These are phyloP conservation scores for Grosmannia huntii DNA, from an alignment of 2,329 filamentous ascomycete genomes.

Conservation along the genomic window DNA sequence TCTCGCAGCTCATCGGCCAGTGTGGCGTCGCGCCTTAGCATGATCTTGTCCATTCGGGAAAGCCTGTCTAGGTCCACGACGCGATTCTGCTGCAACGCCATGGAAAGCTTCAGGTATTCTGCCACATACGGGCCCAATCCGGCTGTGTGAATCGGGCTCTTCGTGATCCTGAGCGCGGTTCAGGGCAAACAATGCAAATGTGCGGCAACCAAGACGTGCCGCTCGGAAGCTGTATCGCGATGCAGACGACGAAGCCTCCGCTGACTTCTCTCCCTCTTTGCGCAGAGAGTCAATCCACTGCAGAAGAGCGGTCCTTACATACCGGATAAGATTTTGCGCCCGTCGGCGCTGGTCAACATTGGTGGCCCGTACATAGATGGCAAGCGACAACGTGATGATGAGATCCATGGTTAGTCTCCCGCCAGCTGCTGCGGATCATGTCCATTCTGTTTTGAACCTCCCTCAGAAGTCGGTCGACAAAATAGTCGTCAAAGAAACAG, in stretches of 20 bases:
- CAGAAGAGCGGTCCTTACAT: conserved; percentile 28
- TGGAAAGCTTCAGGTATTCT: not conserved
- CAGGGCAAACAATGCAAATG: conserved; percentile 16
- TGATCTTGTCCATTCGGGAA: not conserved
- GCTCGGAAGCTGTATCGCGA: conserved; percentile 38
- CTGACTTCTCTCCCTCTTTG: conserved; percentile 23
- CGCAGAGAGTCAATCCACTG: conserved; percentile 38
- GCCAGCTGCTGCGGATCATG: conserved; percentile 40
- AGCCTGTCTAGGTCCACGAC: not conserved
- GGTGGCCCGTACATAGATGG: conserved; percentile 18
- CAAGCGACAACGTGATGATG: conserved; percentile 36
- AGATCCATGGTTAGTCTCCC: conserved; percentile 46
- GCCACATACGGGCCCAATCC: not conserved
- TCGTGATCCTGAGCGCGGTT: not conserved
- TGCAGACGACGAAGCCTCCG: conserved; percentile 6
- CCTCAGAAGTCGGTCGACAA: conserved; percentile 34
- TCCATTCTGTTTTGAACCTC: conserved; percentile 31
- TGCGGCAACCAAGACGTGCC: conserved; percentile 39
- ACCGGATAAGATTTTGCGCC: conserved; percentile 23
- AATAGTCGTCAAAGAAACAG: conserved; percentile 31
- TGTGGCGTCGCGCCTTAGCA: not conserved
- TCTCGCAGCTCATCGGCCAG: not conserved
- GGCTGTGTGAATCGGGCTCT: not conserved
- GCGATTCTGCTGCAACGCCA: conserved; percentile 8
- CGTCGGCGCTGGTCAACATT: conserved; percentile 4